Conservation (phyloP, 2,329 filamentous ascomycete species). For the Hyphodiscus sp. region DNA sequence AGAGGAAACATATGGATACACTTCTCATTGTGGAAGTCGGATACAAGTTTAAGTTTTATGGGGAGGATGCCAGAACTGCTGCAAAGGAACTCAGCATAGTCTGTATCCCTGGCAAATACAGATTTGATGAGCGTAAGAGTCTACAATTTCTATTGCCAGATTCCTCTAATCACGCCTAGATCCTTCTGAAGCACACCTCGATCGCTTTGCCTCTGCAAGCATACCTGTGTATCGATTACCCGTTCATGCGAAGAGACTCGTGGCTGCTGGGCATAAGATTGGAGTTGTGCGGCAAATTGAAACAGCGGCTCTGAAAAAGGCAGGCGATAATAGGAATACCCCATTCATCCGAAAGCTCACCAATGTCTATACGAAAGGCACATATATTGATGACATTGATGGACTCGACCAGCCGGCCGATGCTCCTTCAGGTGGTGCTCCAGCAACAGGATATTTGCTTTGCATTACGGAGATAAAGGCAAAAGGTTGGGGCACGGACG, state of each 20-base stretch:
- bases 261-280: constrained; percentile 90
- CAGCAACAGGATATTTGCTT: constrained; percentile 77
- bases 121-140: constrained; percentile 77
- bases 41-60: constrained; percentile 97
- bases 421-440: constrained; percentile 51
- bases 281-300: constrained; percentile 92
- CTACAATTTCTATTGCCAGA: constrained; percentile 6
- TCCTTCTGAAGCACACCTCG: constrained; percentile 83
- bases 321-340: constrained; percentile 85
- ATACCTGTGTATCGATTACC: constrained; percentile 87
- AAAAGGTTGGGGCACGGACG: constrained; percentile 78
- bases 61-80: constrained; percentile 84
- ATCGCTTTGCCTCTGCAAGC: constrained; percentile 90
- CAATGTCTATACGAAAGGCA: constrained; percentile 96
- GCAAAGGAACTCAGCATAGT: constrained; percentile 90
- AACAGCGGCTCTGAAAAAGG: constrained; percentile 92
- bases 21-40: constrained; percentile 90
- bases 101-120: constrained; percentile 90
- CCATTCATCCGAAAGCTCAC: constrained; percentile 91
- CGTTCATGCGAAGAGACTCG: constrained; percentile 89
- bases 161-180: constrained; percentile 39
- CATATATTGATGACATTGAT: constrained; percentile 90
- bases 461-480: constrained; percentile 83
- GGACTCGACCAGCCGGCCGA: constrained; percentile 55
- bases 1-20: constrained; percentile 83